phyloP scores from a whole-genome alignment of 495 filamentous ascomycete genomes.

The Aspergillus mulundensis region DNA sequence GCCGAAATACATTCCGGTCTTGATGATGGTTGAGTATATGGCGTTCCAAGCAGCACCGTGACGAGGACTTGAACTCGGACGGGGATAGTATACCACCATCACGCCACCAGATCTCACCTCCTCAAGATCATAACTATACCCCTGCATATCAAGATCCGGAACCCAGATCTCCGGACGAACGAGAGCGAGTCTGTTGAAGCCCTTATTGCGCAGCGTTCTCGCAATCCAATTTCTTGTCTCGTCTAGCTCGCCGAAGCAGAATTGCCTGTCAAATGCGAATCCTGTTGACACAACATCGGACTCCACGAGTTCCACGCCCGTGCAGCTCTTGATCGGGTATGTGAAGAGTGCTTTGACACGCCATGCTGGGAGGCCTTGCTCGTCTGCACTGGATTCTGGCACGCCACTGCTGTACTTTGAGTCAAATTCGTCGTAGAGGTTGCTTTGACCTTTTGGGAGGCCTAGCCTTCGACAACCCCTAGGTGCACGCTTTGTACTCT shows the following conservation, averaged over 20 bases:
- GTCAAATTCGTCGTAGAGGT: conserved; percentile 38
- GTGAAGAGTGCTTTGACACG: conserved; percentile 76
- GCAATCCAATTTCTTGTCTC: conserved; percentile 62
- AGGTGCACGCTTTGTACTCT: not conserved
- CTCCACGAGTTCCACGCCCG: conserved; percentile 67
- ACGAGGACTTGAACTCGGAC: not conserved
- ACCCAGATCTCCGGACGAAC: conserved; percentile 76
- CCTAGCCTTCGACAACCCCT: conserved; percentile 37
- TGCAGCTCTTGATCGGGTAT: conserved; percentile 86
- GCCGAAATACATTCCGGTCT: conserved; percentile 20
- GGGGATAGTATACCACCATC: conserved; percentile 37
- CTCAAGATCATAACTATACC: conserved; percentile 32
- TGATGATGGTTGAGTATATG: conserved; percentile 6
- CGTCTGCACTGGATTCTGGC: conserved; percentile 13
- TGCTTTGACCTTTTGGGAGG: conserved; percentile 25
- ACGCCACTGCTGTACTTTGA: conserved; percentile 28
- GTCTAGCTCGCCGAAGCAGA: conserved; percentile 69
- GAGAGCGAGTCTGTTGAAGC: conserved; percentile 67
- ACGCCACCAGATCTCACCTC: conserved; percentile 37
- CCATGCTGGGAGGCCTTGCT: conserved; percentile 35
- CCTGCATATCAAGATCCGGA: conserved; percentile 56
- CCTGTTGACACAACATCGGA: conserved; percentile 67
- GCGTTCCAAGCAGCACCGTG: conserved; percentile 2
- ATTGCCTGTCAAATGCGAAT: conserved; percentile 79
- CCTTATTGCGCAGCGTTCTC: conserved; percentile 65